Evolutionary conservation across 2,329 filamentous ascomycete species (phyloP).

Genomic region (Furcasterigmium furcatum): DNA sequence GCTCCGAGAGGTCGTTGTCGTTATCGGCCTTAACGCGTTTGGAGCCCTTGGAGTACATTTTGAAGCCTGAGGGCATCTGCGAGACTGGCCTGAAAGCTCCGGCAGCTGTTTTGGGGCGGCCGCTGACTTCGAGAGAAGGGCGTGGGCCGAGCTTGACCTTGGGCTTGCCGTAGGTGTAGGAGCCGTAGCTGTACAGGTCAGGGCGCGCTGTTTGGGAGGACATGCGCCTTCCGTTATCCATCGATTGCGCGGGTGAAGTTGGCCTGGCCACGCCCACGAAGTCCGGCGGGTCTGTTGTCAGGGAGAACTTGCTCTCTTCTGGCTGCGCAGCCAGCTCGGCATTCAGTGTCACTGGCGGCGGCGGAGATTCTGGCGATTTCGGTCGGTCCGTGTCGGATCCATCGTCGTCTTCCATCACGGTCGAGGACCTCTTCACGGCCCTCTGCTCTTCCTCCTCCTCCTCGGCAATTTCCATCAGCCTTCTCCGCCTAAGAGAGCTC

Average conservation of each 20-base stretch:
- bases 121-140: conserved; percentile 66
- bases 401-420: conserved; percentile 42
- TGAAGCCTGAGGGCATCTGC: conserved; percentile 77
- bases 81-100: conserved; percentile 65
- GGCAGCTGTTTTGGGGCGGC: conserved; percentile 56
- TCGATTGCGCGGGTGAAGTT: conserved; percentile 39
- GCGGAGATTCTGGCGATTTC: conserved; percentile 20
- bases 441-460: conserved; percentile 75
- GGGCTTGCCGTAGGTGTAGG: conserved; percentile 58
- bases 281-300: conserved; percentile 45
- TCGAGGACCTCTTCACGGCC: conserved; percentile 55
- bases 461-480: conserved; percentile 90
- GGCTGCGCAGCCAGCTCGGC: conserved; percentile 48
- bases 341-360: conserved; percentile 45
- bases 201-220: conserved; percentile 51
- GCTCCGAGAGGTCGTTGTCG: conserved; percentile 26
- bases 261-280: conserved; percentile 46
- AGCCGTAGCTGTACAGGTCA: conserved; percentile 46
- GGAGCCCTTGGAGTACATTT: conserved; percentile 58
- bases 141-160: conserved; percentile 89
- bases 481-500: conserved; percentile 72
- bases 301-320: conserved; percentile 47
- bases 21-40: conserved; percentile 42
- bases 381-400: conserved; percentile 19
- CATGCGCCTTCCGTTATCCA: conserved; percentile 39